phyloP scores from a whole-genome alignment of 106 monocot species.

The Phalaenopsis equestris region DNA sequence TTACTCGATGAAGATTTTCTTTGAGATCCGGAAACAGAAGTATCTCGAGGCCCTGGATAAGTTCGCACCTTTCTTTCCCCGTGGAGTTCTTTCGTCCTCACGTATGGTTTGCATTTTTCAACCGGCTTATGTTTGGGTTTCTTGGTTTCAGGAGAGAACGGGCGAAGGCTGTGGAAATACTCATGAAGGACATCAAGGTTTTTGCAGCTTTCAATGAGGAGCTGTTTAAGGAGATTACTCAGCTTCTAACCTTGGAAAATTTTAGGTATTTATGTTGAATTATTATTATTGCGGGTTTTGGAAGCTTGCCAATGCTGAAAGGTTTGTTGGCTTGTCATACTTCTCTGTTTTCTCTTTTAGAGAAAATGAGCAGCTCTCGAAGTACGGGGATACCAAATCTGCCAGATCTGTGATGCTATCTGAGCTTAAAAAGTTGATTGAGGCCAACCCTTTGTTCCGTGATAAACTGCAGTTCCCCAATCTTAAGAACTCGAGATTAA shows the following conservation, averaged over 20 bases:
- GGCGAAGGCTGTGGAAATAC: constrained; percentile 46
- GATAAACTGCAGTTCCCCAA: constrained; percentile 51
- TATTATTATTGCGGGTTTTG: background rate
- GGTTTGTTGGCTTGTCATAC: background rate
- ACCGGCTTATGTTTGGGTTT: background rate
- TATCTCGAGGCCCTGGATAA: constrained; percentile 55
- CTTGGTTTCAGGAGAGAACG: constrained; percentile 37
- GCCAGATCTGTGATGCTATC: constrained; percentile 44
- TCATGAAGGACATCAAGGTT: constrained; percentile 52
- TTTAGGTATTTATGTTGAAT: constrained; percentile 16
- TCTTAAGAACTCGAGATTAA: constrained; percentile 35
- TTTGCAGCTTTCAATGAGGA: constrained; percentile 47
- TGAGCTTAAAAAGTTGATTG: constrained; percentile 54
- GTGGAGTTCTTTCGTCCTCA: background rate
- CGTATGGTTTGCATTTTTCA: background rate
- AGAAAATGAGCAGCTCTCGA: constrained; percentile 56
- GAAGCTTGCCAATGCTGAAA: background rate
- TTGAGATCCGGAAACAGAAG: constrained; percentile 56
- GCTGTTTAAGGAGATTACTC: constrained; percentile 57
- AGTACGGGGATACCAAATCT: constrained; percentile 55
- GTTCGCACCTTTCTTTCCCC: constrained; percentile 9
- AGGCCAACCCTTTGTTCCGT: constrained; percentile 47
- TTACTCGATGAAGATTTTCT: constrained; percentile 57
- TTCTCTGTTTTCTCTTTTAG: constrained; percentile 11
- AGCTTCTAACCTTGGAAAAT: constrained; percentile 43